Evolutionary conservation across 208 protist species (phyloP), one percentile per base, ranked within the genome.

Genomic region (Trypanosoma congolense): DNA sequence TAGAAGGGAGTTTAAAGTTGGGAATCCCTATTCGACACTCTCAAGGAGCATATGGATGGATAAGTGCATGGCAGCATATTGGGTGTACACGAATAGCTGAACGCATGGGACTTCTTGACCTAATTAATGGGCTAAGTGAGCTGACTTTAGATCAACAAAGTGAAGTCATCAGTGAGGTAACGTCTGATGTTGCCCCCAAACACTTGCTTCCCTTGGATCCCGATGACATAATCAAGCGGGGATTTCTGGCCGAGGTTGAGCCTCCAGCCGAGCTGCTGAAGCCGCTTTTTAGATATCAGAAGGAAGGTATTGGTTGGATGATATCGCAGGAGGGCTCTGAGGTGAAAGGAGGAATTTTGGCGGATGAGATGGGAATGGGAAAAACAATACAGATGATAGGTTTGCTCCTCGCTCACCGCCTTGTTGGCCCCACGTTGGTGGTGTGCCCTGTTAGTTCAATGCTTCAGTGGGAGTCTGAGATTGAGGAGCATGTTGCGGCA

Each of bases 291-390:
- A 69, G 78, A 28, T 94, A 90, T 51, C 90, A 96, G 50, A 85
- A 85, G 30, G 83, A 93, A 46, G 90, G 90, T 2, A 58, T 94
- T 10, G 75, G 80, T 22, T 96, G 90, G 87, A 86, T 96, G 79
- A 53, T 87, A 26, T 47, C 59, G 19, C 86, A 94, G 57, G 90
- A 96, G 54, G 29, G 33, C 6, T 77, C 65, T 21, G 58, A 76
- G 10, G 36, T 82, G 19, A 87, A 82, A 35, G 87, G 90, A 45
- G 93, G 96, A 18, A 98, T 99, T 66, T 71, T 99, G 14, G 98
- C 98, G 0, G 98, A 99, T 80, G 98, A 99, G 65, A 99, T 99
- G 97, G 87, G 97, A 56, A 86, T 97, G 61, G 96, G 97, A 30
- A 99, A 99, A 70, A 98, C 96, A 0, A 90, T 98, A 30, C 92